Base-by-base conservation (phyloP, 306 rosid genomes). In the Prinsepia uniflora region DNA sequence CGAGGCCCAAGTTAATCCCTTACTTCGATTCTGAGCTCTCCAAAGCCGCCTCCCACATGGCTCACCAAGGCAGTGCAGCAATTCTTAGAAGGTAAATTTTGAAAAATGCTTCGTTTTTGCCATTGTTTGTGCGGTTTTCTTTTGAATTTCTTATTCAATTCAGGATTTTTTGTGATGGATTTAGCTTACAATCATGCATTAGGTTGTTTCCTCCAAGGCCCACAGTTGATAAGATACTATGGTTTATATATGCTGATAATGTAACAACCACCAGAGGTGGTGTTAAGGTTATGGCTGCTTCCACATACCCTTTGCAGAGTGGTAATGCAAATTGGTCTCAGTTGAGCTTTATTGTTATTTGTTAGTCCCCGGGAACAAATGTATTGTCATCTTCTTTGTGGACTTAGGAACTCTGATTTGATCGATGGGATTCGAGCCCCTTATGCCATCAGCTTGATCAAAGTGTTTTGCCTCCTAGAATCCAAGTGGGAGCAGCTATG, bases 381-480 rank as follows among this genome's bases (percentile, higher is more conserved):
- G 90, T 87, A 89, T 72, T 87, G 89, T 56, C 96, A 87, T 71
- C 84, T 85, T 76, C 83, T 86, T 4, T 86, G 96, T 67, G 85
- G 90, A 62, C 87, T 86, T 20, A 77, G 75, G 78, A 81, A 78
- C 52, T 70, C 65, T 1, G 79, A 83, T 5, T 41, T 65, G 14
- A 71, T 87, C 19, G 92, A 86, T 79, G 84, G 75, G 11, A 82
- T 89, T 12, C 36, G 50, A 40, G 75, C 83, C 65, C 88, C 90
- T 5, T 89, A 86, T 76, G 90, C 90, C 10, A 69, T 76, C 48
- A 84, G 90, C 58, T 76, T 89, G 74, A 34, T 85, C 10, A 80
- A 42, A 36, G 87, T 67, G 39, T 80, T 85, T 76, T 9, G 65
- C 39, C 49, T 83, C 43, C 71, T 83, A 3, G 81, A 87, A 70